A percentile compares a stretch with the other conserved stretches of the same genome.
Evolutionary conservation across 192 early-diverging fungal genomes (phyloP).

Genomic region (Thoreauomyces humboldtii): DNA sequence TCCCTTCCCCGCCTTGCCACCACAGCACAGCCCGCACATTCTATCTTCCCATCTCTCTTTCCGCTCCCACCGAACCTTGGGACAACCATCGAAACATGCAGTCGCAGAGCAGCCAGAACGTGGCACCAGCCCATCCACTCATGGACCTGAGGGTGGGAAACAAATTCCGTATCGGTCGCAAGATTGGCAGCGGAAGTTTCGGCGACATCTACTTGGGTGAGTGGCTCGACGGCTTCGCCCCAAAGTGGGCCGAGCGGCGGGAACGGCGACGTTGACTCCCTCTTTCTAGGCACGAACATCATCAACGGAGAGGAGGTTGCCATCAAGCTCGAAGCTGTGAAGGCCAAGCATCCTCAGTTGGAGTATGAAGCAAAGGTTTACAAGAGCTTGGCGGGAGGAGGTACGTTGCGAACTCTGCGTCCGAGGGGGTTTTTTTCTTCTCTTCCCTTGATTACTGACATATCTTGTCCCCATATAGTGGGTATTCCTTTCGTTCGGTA

Average conservation of each 20-base stretch:
- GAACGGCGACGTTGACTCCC: background rate
- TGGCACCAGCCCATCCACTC: constrained; percentile 28
- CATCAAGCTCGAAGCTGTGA: constrained; percentile 93
- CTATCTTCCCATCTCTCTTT: too few relatives aligned
- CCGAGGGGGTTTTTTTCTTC: background rate
- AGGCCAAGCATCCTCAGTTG: constrained; percentile 94
- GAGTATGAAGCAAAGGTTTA: constrained; percentile 98
- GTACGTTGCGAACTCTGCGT: constrained; percentile 31
- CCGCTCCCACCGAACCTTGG: too few relatives aligned
- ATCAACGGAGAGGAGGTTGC: constrained; percentile 94
- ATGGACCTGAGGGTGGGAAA: constrained; percentile 75
- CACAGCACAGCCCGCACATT: too few relatives aligned
- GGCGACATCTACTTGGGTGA: constrained; percentile 95
- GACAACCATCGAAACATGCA: too few relatives aligned
- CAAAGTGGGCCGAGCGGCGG: background rate
- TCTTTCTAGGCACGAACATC: constrained; percentile 69
- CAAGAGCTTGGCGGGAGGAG: constrained; percentile 87
- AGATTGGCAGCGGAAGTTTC: constrained; percentile 97
- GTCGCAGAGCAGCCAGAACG: constrained; percentile 5
- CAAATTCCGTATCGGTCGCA: constrained; percentile 91
- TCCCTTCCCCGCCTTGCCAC: too few relatives aligned
- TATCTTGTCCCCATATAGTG: constrained; percentile 33
- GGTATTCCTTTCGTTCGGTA: constrained; percentile 66
- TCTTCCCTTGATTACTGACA: background rate
- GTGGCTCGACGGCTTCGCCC: constrained; percentile 16